Percentiles rank a stretch among this genome's conserved stretches.
Conservation (phyloP, 2,329 filamentous ascomycete species). For the Aurifilum marmelostoma region DNA sequence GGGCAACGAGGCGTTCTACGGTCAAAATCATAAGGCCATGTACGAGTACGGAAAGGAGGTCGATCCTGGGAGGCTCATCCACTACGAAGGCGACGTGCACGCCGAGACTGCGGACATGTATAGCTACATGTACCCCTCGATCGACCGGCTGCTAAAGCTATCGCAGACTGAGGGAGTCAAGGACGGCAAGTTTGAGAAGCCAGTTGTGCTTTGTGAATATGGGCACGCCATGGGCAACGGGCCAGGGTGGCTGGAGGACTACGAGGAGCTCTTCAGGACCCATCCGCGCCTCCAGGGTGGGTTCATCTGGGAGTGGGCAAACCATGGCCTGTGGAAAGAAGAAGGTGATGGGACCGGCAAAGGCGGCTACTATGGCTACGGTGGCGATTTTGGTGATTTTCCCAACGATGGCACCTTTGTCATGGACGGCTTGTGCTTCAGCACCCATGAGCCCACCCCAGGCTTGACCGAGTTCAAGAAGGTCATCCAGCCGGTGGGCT, state of each 20-base stretch:
- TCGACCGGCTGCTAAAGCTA: constrained; percentile 55
- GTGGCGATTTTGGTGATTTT: constrained; percentile 64
- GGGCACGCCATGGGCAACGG: constrained; percentile 75
- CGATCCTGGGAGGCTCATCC: constrained; percentile 63
- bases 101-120: constrained; percentile 67
- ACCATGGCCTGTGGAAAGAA: constrained; percentile 59
- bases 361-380: constrained; percentile 59
- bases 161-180: constrained; percentile 46
- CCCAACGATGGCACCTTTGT: constrained; percentile 66
- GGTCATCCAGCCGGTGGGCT: constrained; percentile 57
- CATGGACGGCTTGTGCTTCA: constrained; percentile 62
- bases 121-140: constrained; percentile 67
- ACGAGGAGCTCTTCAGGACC: constrained; percentile 64
- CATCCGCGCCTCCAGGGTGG: constrained; percentile 67
- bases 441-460: constrained; percentile 58
- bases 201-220: constrained; percentile 62
- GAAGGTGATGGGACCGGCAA: constrained; percentile 39
- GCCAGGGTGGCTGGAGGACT: constrained; percentile 70
- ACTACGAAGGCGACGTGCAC: constrained; percentile 68
- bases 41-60: constrained; percentile 60
- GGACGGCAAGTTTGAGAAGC: constrained; percentile 55
- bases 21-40: constrained; percentile 70
- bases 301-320: constrained; percentile 69
- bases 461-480: constrained; percentile 62
- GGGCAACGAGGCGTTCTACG: constrained; percentile 75